Percentiles rank a stretch among this genome's conserved stretches.
phyloP scores from a whole-genome alignment of 805 yeast species.

The Naumovozyma dairenensis region DNA sequence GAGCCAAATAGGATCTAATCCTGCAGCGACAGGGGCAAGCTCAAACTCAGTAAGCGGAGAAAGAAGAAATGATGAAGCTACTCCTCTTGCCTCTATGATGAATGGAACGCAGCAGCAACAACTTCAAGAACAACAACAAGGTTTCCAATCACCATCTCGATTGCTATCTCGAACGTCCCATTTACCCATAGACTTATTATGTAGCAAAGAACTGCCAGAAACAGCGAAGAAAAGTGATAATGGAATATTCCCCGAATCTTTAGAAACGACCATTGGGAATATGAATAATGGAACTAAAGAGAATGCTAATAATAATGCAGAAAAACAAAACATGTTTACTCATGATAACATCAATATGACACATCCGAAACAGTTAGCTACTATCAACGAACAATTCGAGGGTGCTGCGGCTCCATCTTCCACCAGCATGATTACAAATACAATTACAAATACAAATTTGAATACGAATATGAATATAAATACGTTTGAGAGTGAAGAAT shows the following conservation, averaged over 20 bases:
- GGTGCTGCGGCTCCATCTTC: too few species aligned
- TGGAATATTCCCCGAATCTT: not conserved
- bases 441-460: not conserved
- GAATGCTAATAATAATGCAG: not conserved
- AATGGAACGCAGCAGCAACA: too few species aligned
- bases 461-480: not conserved
- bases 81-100: too few species aligned
- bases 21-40: not conserved
- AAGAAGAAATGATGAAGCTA: too few species aligned
- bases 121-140: conserved; percentile 1
- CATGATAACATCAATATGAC: not conserved
- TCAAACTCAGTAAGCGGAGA: not conserved
- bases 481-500: not conserved
- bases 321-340: not conserved
- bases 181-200: too few species aligned
- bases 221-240: not conserved
- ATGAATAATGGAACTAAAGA: not conserved
- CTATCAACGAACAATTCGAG: too few species aligned
- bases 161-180: too few species aligned
- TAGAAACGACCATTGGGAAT: not conserved
- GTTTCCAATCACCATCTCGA: too few species aligned
- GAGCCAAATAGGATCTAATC: too few species aligned
- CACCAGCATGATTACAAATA: not conserved
- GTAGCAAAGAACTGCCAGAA: too few species aligned
- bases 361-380: too few species aligned